phyloP scores from a whole-genome alignment of 2,329 filamentous ascomycete genomes.

The Arthroderma sp. region DNA sequence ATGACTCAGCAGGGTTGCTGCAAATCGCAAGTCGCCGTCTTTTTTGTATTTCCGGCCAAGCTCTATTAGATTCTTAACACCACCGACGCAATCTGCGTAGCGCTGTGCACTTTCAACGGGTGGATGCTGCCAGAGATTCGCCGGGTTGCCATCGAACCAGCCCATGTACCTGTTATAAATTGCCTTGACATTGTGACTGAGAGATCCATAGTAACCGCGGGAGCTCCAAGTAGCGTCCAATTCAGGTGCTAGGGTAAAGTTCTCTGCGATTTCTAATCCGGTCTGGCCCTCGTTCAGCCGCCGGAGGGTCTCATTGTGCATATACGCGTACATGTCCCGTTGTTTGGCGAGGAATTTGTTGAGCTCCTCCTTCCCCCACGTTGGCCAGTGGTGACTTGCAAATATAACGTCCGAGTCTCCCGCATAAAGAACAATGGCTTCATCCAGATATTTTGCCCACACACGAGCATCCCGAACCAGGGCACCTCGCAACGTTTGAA shows the following conservation, averaged over 20 bases:
- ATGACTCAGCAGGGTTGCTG: constrained; percentile 27
- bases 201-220: constrained; percentile 16
- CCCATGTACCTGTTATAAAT: constrained; percentile 24
- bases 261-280: constrained; percentile 29
- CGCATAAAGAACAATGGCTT: constrained; percentile 25
- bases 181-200: constrained; percentile 29
- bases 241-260: constrained; percentile 20
- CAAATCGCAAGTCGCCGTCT: constrained; percentile 25
- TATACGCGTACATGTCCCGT: constrained; percentile 28
- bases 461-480: constrained; percentile 28
- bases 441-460: constrained; percentile 30
- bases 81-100: constrained; percentile 28
- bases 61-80: constrained; percentile 17
- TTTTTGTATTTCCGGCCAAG: constrained; percentile 19
- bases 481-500: constrained; percentile 30
- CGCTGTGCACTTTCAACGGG: constrained; percentile 20
- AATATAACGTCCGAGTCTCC: constrained; percentile 23
- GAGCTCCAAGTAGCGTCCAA: constrained; percentile 20
- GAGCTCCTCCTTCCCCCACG: constrained; percentile 21
- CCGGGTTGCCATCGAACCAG: constrained; percentile 24
- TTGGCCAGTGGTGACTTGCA: constrained; percentile 32
- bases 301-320: constrained; percentile 30
- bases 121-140: constrained; percentile 25
- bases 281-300: constrained; percentile 26
- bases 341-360: constrained; percentile 20